phyloP scores from a whole-genome alignment of 495 filamentous ascomycete species.

The Talaromyces thailandensis region DNA sequence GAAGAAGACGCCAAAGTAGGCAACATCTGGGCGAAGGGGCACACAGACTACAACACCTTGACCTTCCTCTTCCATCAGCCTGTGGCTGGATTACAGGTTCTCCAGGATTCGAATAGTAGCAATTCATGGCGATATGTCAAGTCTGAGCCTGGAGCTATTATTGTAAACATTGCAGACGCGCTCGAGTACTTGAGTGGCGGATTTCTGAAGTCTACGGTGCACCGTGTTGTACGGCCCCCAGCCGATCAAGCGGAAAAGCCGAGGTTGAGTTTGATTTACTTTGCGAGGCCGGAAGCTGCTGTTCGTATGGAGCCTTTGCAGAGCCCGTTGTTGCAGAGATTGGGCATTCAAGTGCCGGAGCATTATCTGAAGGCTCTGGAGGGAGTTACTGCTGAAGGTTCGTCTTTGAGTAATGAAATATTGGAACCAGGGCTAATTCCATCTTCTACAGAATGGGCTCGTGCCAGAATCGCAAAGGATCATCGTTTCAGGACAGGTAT shows the following conservation, averaged over 20 bases:
- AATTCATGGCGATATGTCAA: conserved; percentile 21
- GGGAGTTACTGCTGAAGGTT: conserved; percentile 4
- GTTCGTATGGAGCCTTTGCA: conserved; percentile 32
- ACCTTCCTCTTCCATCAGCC: conserved; percentile 49
- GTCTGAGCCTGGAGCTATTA: conserved; percentile 27
- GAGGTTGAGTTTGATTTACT: conserved; percentile 40
- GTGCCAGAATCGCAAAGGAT: conserved; percentile 2
- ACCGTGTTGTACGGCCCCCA: conserved; percentile 40
- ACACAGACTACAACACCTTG: conserved; percentile 45
- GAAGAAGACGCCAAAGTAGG: conserved; percentile 35
- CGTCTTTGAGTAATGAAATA: background rate
- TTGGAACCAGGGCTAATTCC: background rate
- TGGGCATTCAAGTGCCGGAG: conserved; percentile 32
- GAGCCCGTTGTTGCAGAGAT: conserved; percentile 36
- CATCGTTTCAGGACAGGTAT: background rate
- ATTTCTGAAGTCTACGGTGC: conserved; percentile 36
- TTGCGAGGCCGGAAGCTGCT: conserved; percentile 32
- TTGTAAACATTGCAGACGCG: conserved; percentile 40
- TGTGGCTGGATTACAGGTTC: conserved; percentile 45
- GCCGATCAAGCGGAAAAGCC: conserved; percentile 37
- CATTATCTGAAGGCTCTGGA: conserved; percentile 9
- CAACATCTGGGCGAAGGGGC: conserved; percentile 36
- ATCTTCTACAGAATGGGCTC: background rate
- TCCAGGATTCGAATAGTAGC: conserved; percentile 8
- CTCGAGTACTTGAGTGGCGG: conserved; percentile 35